Conservation (phyloP, 2,329 filamentous ascomycete species). For the Sporothrix pseudoabietina region DNA sequence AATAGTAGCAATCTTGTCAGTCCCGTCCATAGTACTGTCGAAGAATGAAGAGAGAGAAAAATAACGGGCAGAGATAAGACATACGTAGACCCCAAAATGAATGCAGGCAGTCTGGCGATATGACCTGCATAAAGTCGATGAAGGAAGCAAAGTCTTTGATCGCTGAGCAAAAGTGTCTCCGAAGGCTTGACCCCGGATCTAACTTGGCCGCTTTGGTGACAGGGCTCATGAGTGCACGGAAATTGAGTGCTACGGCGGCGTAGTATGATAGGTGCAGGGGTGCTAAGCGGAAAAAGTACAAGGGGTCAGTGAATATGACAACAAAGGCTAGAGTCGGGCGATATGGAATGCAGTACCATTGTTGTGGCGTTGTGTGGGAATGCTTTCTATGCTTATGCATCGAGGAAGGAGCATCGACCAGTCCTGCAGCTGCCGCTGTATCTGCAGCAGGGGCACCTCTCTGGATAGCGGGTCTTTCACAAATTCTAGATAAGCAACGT, state of each 20-base stretch:
- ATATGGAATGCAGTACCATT: slow-evolving; percentile 35
- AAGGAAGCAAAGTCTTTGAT: slow-evolving; percentile 45
- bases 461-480: slow-evolving; percentile 33
- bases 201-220: slow-evolving; percentile 47
- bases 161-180: slow-evolving; percentile 43
- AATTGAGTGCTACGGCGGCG: slow-evolving; percentile 47
- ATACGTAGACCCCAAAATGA: slow-evolving; percentile 51
- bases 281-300: slow-evolving; percentile 30
- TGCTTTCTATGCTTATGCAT: slow-evolving; percentile 40
- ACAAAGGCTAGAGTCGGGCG: not conserved
- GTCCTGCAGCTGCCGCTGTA: slow-evolving; percentile 41
- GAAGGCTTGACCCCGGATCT: slow-evolving; percentile 43
- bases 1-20: not conserved
- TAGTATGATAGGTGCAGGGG: slow-evolving; percentile 50
- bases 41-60: slow-evolving; percentile 24
- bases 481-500: slow-evolving; percentile 32
- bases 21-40: too few relatives aligned
- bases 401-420: slow-evolving; percentile 45
- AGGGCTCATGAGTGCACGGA: slow-evolving; percentile 50
- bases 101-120: slow-evolving; percentile 44
- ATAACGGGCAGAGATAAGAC: slow-evolving; percentile 35
- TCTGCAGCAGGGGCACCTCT: slow-evolving; percentile 34
- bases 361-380: slow-evolving; percentile 27
- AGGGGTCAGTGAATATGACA: not conserved
- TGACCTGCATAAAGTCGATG: slow-evolving; percentile 44